These are phyloP conservation scores for Colletotrichum sp. DNA, from an alignment of 2,329 filamentous ascomycete species.

Conservation along the genomic window DNA sequence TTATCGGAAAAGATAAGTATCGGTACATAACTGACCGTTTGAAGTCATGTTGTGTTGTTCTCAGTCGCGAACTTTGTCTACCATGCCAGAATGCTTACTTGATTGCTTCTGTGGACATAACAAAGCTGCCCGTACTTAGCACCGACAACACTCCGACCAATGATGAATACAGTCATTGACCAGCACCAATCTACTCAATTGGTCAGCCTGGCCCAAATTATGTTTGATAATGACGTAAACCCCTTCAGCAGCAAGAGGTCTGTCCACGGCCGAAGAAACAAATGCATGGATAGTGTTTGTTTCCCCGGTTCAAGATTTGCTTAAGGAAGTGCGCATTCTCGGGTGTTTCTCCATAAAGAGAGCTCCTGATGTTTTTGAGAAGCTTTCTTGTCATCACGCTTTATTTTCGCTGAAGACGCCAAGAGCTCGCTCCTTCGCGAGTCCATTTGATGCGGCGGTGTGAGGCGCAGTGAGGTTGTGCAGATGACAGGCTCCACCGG, in stretches of 20 bases:
- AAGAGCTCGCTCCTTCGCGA: neutral
- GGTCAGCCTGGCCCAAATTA: neutral
- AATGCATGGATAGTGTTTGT: neutral
- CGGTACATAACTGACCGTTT: neutral
- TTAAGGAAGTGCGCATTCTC: neutral
- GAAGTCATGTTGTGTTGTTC: neutral
- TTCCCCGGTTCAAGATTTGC: neutral
- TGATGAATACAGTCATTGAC: neutral
- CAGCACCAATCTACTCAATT: neutral
- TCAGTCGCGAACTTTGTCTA: neutral
- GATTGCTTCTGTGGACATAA: neutral
- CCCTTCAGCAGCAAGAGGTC: neutral
- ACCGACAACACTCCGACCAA: neutral
- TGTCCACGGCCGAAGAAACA: neutral
- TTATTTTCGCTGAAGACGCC: neutral
- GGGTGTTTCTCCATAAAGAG: neutral
- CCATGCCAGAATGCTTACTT: neutral
- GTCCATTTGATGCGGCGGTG: neutral
- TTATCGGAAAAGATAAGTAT: neutral
- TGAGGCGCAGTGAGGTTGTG: neutral
- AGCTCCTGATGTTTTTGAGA: neutral
- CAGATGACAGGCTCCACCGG: neutral
- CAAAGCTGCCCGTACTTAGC: neutral
- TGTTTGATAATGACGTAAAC: fast-evolving
- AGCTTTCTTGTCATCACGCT: neutral